These are phyloP conservation scores for Crithidia expoeki DNA, from an alignment of 208 protist species.

Conservation along the genomic window DNA sequence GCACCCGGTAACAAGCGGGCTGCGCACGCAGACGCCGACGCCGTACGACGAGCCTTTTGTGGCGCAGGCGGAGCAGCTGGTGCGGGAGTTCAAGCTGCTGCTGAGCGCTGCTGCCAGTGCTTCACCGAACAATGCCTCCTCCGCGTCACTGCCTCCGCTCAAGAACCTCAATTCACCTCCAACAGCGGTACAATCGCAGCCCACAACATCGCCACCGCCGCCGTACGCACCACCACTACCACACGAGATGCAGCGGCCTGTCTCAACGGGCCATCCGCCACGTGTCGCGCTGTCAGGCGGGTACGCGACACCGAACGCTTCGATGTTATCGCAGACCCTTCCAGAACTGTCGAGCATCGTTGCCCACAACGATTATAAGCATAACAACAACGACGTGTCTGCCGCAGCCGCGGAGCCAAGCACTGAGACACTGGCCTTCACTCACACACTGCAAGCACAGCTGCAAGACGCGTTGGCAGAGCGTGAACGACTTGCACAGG, in stretches of 20 bases:
- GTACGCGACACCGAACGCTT: too few relatives aligned
- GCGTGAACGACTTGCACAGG: neutral
- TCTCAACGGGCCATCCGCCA: neutral
- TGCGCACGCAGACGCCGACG: constrained; percentile 41
- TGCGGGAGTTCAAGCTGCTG: constrained; percentile 36
- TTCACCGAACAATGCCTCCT: neutral
- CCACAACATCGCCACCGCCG: neutral
- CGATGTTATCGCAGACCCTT: too few relatives aligned
- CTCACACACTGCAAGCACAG: constrained; percentile 28
- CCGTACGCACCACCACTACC: neutral
- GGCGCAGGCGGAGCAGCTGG: constrained; percentile 30
- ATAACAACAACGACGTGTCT: neutral
- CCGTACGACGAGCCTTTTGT: constrained; percentile 62
- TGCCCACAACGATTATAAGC: too few relatives aligned
- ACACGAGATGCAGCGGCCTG: neutral
- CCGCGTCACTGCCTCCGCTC: constrained; percentile 1
- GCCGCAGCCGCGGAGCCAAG: neutral
- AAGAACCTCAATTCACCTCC: neutral
- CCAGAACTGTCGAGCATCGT: too few relatives aligned
- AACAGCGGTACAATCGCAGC: neutral
- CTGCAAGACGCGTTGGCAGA: constrained; percentile 19
- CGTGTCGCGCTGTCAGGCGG: neutral
- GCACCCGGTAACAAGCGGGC: constrained; percentile 56
- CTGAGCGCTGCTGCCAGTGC: constrained; percentile 11
- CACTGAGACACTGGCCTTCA: neutral